phyloP scores from a whole-genome alignment of 1,139 yeast genomes.

The Hansenula anomala region DNA sequence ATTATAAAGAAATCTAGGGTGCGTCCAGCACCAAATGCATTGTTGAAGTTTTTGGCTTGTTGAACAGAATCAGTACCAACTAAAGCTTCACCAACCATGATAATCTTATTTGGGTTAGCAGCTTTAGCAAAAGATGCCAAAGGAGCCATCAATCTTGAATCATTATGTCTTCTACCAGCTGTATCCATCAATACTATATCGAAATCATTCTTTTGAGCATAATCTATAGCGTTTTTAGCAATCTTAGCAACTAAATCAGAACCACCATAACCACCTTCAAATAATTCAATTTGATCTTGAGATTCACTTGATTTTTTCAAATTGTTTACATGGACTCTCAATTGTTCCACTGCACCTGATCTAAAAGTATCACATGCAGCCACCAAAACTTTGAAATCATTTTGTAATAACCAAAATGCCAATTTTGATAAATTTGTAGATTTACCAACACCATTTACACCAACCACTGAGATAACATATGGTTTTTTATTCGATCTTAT shows the following conservation, averaged over 20 bases:
- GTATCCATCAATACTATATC: slow-evolving; percentile 94
- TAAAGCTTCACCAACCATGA: slow-evolving; percentile 97
- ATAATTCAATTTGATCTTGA: slow-evolving; percentile 67
- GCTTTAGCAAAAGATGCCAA: slow-evolving; percentile 92
- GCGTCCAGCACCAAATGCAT: slow-evolving; percentile 85
- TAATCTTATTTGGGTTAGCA: slow-evolving; percentile 92
- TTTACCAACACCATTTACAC: slow-evolving; percentile 97
- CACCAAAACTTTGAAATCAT: slow-evolving; percentile 78
- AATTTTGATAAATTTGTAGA: slow-evolving; percentile 91
- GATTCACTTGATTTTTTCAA: slow-evolving; percentile 57
- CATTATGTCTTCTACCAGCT: slow-evolving; percentile 96
- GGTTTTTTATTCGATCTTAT: slow-evolving; percentile 63
- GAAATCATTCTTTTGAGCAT: slow-evolving; percentile 59
- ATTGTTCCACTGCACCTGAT: slow-evolving; percentile 97
- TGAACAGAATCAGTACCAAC: slow-evolving; percentile 97
- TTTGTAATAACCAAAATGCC: slow-evolving; percentile 93
- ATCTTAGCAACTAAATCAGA: slow-evolving; percentile 89
- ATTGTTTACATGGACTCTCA: slow-evolving; percentile 88
- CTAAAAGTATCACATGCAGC: slow-evolving; percentile 98
- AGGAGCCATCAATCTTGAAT: slow-evolving; percentile 93
- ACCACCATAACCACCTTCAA: slow-evolving; percentile 95
- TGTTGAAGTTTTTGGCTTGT: slow-evolving; percentile 89
- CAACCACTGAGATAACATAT: slow-evolving; percentile 92
- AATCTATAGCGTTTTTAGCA: slow-evolving; percentile 88
- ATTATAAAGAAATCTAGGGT: slow-evolving; percentile 86